A percentile compares a stretch with the other conserved stretches of the same genome.
phyloP scores from a whole-genome alignment of 305 asterid species.

The Fraxinus xanthoxyloides region DNA sequence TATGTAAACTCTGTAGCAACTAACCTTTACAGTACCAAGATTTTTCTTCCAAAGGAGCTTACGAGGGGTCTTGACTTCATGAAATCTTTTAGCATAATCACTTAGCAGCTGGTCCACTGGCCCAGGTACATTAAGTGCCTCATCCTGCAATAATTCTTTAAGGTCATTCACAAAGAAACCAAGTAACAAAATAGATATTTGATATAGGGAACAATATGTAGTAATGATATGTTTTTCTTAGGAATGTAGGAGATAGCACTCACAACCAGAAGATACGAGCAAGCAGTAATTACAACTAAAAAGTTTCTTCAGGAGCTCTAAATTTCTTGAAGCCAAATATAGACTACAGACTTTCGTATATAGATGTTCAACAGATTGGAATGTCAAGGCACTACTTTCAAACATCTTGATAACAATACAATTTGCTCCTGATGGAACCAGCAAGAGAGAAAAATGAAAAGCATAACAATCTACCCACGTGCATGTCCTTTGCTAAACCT shows the following conservation, averaged over 20 bases:
- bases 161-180: conserved; percentile 10
- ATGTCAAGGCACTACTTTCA: neutral
- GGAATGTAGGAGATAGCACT: neutral
- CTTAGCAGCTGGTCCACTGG: conserved; percentile 67
- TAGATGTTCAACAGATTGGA: neutral
- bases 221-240: neutral
- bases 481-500: neutral
- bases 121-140: conserved; percentile 67
- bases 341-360: neutral
- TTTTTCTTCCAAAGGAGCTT: conserved; percentile 92
- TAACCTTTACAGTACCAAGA: conserved; percentile 94
- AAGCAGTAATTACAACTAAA: neutral
- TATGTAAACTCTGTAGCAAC: conserved; percentile 33
- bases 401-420: neutral
- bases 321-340: neutral
- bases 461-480: neutral
- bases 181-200: neutral
- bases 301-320: neutral
- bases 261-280: neutral
- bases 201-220: neutral
- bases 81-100: conserved; percentile 78
- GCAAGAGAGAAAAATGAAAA: neutral
- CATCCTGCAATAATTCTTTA: conserved; percentile 59
- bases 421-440: neutral
- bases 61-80: conserved; percentile 93